Evolutionary conservation across 75 land plant genomes (phyloP).

Genomic region (Sequoiadendron giganteum): DNA sequence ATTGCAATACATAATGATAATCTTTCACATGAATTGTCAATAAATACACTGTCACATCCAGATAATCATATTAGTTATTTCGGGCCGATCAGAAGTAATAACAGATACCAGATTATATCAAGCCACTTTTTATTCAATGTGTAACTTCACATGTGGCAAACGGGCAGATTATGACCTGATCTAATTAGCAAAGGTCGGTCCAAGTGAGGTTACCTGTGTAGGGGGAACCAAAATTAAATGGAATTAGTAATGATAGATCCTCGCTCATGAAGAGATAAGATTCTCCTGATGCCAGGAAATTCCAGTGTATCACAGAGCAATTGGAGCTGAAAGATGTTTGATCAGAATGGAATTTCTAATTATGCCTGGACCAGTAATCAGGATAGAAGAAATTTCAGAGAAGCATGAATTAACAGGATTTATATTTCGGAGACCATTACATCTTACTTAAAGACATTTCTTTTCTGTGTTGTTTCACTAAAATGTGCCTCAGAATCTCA

Average conservation of each 20-base stretch:
- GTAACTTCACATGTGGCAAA: neutral
- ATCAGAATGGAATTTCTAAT: neutral
- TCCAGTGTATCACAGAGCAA: neutral
- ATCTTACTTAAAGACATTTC: neutral
- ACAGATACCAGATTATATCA: neutral
- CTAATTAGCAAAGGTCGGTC: neutral
- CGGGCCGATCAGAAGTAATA: neutral
- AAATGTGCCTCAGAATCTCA: neutral
- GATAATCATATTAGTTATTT: neutral
- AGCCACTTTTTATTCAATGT: neutral
- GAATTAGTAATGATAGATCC: neutral
- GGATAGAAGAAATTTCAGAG: neutral
- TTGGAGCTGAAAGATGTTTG: neutral
- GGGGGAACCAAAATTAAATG: neutral
- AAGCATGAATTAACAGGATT: neutral
- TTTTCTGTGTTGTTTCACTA: neutral
- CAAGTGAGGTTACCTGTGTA: neutral
- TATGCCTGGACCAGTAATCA: neutral
- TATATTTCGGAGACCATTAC: neutral
- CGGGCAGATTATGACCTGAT: neutral
- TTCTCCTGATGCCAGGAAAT: neutral
- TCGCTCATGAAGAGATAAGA: neutral
- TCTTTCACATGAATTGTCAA: neutral
- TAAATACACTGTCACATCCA: neutral
- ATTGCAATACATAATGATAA: too few relatives aligned